Evolutionary conservation across 2,329 filamentous ascomycete species (phyloP), one percentile per base, ranked within the genome.

Genomic region (Xylariaceae sp.): DNA sequence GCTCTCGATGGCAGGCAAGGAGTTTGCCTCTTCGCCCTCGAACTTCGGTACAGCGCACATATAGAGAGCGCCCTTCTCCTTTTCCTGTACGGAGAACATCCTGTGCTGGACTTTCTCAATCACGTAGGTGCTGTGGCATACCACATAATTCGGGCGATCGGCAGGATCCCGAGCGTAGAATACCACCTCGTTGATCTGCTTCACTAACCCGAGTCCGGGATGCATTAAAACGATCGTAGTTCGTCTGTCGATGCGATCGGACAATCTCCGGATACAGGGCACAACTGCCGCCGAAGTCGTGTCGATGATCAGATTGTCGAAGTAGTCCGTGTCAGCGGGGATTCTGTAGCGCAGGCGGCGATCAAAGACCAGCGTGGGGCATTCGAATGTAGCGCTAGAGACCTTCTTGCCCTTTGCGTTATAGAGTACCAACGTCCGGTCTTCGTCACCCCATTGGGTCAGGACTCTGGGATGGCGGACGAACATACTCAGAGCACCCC

Each of bases 201-300:
- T 92, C n/a, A 91, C 79, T 1, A 91, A 77, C 0, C 94, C 93
- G 73, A 97, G 83, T 0, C 92, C 91, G 63, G 93, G 89, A 58
- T 91, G 88, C 58, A 95, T 73, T 57, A 96, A 82, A 60, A 89
- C 85, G 6, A 96, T 81, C 0, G 90, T 89, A 1, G 88, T 90
- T 34, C 84, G 76, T 2, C 81, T 77, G 49, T 82, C 80, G n/a
- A 73, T 70, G 51, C 62, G 64, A 42, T 67, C 51, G 42, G 62
- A 60, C 49, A 71, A 57, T 48, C n/a, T 3, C n/a, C 53, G n/a
- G 4, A 73, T 51, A 11, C 62, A 61, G 2, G 64, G 62, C 3
- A 67, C 8, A 1, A 67, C 23, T 2, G 66, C 64, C 13, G 51
- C 39, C 3, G 63, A 45, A 2, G 23, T 7, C 2, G 65, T 69